Conservation (phyloP, 2,329 filamentous ascomycete species). For the Tolypocladium guangdongense region DNA sequence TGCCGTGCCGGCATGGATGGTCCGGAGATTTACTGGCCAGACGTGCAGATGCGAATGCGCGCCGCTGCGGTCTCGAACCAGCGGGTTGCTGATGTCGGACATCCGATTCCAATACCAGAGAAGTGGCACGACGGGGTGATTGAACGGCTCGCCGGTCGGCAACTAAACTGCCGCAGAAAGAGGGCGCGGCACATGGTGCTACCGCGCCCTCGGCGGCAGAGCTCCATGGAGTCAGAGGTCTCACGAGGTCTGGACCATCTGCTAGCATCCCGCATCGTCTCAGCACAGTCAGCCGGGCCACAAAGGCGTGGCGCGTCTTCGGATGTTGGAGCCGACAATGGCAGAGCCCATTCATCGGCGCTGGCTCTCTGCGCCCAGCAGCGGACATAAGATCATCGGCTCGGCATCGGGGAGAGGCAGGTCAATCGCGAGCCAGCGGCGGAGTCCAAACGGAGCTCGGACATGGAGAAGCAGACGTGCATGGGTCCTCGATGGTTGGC, state of each 20-base stretch:
- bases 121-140: too few species aligned
- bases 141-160: background rate
- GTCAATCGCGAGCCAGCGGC: background rate
- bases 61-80: background rate
- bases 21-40: background rate
- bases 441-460: background rate
- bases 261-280: background rate
- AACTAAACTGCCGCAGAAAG: background rate
- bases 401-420: rapidly evolving
- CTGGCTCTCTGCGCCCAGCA: background rate
- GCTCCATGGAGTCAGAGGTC: background rate
- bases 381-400: too few species aligned
- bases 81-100: background rate
- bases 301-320: background rate
- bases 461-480: background rate
- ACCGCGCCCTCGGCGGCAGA: background rate
- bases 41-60: background rate
- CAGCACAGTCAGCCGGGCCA: background rate
- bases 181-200: background rate
- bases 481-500: background rate
- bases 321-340: background rate
- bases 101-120: too few species aligned
- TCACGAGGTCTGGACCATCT: background rate
- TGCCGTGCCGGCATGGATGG: background rate
- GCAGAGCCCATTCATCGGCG: background rate